phyloP scores from a whole-genome alignment of 805 yeast genomes.

The Komagataella mondaviorum region DNA sequence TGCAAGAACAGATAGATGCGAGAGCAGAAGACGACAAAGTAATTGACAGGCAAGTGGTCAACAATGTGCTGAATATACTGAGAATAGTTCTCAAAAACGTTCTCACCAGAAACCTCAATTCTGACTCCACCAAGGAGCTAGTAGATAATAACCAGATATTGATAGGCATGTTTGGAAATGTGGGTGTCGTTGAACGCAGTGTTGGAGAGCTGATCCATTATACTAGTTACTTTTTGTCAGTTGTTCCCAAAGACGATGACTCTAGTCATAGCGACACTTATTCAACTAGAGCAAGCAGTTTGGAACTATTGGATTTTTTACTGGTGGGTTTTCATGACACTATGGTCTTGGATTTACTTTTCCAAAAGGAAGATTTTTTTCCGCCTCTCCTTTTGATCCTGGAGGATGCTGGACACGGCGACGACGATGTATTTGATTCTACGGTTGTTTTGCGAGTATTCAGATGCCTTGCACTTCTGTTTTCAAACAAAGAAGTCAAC shows the following conservation, averaged over 20 bases:
- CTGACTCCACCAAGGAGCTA: background rate
- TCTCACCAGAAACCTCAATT: background rate
- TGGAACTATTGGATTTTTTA: background rate
- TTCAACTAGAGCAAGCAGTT: background rate
- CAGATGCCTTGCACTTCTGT: background rate
- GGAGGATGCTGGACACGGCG: background rate
- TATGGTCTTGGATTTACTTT: background rate
- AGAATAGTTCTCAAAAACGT: background rate
- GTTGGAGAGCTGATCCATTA: background rate
- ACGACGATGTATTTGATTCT: background rate
- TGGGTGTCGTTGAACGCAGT: conserved; percentile 91
- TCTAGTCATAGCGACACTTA: background rate
- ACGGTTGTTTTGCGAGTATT: background rate
- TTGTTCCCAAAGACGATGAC: background rate
- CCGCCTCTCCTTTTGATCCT: background rate
- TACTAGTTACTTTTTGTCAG: background rate
- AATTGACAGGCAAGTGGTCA: background rate
- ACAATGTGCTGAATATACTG: background rate
- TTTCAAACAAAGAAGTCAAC: background rate
- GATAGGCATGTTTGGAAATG: conserved; percentile 70
- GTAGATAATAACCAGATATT: background rate
- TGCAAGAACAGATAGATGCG: background rate
- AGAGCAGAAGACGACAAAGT: background rate
- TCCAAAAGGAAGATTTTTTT: background rate
- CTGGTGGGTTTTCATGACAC: background rate